Evolutionary conservation across 2,329 filamentous ascomycete genomes (phyloP).

Genomic region (Colletotrichum noveboracense): DNA sequence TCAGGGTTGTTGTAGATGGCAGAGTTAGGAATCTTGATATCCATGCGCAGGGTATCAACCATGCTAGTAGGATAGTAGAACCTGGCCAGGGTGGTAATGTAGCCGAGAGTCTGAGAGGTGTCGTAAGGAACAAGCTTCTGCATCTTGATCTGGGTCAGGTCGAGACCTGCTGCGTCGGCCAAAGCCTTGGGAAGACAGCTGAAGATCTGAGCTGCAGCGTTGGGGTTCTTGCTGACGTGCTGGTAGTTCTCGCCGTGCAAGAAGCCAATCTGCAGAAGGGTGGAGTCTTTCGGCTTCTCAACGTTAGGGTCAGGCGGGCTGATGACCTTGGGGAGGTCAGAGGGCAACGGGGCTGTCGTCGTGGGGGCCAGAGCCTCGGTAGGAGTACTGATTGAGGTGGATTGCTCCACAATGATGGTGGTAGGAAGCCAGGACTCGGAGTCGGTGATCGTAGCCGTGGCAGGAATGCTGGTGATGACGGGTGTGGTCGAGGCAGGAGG

Average conservation of each 20-base stretch:
- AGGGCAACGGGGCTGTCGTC: slow-evolving; percentile 62
- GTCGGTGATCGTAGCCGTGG: slow-evolving; percentile 48
- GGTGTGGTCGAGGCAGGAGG: slow-evolving; percentile 12
- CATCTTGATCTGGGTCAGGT: slow-evolving; percentile 64
- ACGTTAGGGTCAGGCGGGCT: slow-evolving; percentile 67
- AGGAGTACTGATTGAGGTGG: slow-evolving; percentile 45
- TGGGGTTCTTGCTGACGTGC: slow-evolving; percentile 75
- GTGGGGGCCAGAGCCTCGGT: slow-evolving; percentile 44
- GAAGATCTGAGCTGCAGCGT: slow-evolving; percentile 87
- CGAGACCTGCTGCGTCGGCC: slow-evolving; percentile 65
- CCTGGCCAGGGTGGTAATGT: slow-evolving; percentile 76
- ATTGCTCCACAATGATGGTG: slow-evolving; percentile 63
- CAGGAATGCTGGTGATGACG: slow-evolving; percentile 42
- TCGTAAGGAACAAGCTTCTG: slow-evolving; percentile 78
- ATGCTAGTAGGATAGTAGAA: slow-evolving; percentile 75
- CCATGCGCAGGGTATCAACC: slow-evolving; percentile 69
- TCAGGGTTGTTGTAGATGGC: slow-evolving; percentile 74
- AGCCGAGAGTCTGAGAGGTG: slow-evolving; percentile 71
- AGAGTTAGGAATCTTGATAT: slow-evolving; percentile 76
- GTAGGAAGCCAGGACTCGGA: slow-evolving; percentile 60
- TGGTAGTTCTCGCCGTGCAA: slow-evolving; percentile 79
- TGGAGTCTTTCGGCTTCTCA: slow-evolving; percentile 65
- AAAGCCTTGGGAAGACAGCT: slow-evolving; percentile 76
- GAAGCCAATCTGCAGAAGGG: slow-evolving; percentile 86
- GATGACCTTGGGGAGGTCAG: slow-evolving; percentile 76